These are phyloP conservation scores for Penicillium janthinellum DNA, from an alignment of 2,329 filamentous ascomycete genomes.

Conservation along the genomic window DNA sequence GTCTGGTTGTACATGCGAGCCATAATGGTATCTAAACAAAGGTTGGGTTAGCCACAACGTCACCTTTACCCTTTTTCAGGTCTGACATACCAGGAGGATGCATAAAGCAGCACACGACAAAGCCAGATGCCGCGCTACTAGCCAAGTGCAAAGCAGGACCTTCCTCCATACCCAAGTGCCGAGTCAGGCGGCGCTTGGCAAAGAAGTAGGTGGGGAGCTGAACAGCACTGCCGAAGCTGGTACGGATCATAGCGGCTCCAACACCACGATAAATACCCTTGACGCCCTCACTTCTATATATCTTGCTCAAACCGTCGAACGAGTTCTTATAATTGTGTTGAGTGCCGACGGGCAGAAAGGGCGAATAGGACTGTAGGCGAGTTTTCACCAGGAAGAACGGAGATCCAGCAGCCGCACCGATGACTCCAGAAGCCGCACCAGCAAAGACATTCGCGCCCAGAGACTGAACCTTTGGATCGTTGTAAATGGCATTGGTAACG, in stretches of 20 bases:
- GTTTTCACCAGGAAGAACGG: conserved; percentile 99
- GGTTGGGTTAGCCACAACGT: conserved; percentile 4
- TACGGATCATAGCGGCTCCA: conserved; percentile 90
- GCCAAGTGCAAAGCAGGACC: conserved; percentile 85
- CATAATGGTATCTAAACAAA: conserved; percentile 82
- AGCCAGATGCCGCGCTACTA: conserved; percentile 86
- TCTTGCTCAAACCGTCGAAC: conserved; percentile 76
- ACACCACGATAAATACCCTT: conserved; percentile 87
- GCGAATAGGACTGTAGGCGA: conserved; percentile 87
- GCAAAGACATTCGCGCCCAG: conserved; percentile 91
- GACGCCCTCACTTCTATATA: conserved; percentile 75
- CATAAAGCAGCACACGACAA: conserved; percentile 97
- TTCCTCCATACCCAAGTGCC: conserved; percentile 85
- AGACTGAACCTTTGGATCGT: conserved; percentile 74
- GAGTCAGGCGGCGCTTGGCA: conserved; percentile 81
- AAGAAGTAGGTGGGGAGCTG: conserved; percentile 98
- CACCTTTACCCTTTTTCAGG: background rate
- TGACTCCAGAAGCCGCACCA: conserved; percentile 82
- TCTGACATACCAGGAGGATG: conserved; percentile 76
- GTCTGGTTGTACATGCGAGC: conserved; percentile 98
- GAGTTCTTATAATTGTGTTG: conserved; percentile 91
- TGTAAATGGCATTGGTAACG: conserved; percentile 69
- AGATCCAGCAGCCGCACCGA: conserved; percentile 89
- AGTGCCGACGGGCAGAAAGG: conserved; percentile 92
- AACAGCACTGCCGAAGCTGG: conserved; percentile 92